A percentile compares a stretch with the other conserved stretches of the same genome.
phyloP scores from a whole-genome alignment of 2,329 filamentous ascomycete species.

The Phyllosticta citribraziliensis region DNA sequence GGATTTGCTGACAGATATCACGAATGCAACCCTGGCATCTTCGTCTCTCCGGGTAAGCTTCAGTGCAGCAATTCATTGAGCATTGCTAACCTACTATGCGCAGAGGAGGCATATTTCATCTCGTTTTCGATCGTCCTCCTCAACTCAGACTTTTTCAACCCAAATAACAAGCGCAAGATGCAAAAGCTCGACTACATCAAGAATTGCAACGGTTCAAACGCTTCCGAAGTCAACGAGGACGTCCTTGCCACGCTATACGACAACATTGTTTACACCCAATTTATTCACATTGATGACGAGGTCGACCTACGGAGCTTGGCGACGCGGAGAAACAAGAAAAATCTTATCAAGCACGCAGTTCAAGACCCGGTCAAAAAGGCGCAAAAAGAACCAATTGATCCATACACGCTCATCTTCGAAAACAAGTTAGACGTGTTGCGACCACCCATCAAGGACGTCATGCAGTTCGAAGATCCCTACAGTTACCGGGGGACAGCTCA shows the following conservation, averaged over 20 bases:
- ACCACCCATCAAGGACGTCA: slow-evolving; percentile 82
- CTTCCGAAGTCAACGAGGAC: slow-evolving; percentile 62
- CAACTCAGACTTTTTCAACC: slow-evolving; percentile 99
- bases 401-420: slow-evolving; percentile 89
- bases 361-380: slow-evolving; percentile 55
- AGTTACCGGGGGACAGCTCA: slow-evolving; percentile 69
- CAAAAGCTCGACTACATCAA: slow-evolving; percentile 91
- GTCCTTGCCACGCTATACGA: slow-evolving; percentile 95
- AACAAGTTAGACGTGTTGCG: slow-evolving; percentile 73
- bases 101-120: slow-evolving; percentile 94
- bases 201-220: slow-evolving; percentile 73
- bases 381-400: slow-evolving; percentile 79
- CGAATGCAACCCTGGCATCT: slow-evolving; percentile 96
- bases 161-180: slow-evolving; percentile 99
- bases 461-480: slow-evolving; percentile 87
- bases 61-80: no score
- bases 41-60: slow-evolving; percentile 55
- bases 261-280: slow-evolving; percentile 96
- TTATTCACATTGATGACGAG: slow-evolving; percentile 94
- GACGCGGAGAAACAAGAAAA: slow-evolving; percentile 61
- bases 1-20: slow-evolving; percentile 95
- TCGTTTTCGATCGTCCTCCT: slow-evolving; percentile 93
- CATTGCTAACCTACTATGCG: slow-evolving; percentile 14
- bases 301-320: slow-evolving; percentile 66
- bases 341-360: slow-evolving; percentile 40